phyloP scores from a whole-genome alignment of 495 filamentous ascomycete genomes.

The Podospora pseudoanserina region DNA sequence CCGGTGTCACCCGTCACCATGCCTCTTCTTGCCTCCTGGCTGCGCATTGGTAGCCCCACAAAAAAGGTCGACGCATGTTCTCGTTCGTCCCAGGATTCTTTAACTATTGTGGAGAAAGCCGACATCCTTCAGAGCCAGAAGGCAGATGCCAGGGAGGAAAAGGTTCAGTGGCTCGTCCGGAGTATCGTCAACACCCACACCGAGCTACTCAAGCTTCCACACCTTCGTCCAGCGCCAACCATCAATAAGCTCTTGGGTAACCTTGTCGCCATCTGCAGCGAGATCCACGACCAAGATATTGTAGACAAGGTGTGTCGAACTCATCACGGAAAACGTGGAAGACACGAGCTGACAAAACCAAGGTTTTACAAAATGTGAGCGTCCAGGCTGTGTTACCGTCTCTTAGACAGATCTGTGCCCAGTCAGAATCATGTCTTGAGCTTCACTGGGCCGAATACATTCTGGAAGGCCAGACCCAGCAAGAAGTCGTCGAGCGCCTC shows the following conservation, averaged over 20 bases:
- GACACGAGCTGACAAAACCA: not conserved
- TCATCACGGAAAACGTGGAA: not conserved
- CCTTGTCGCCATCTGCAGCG: conserved; percentile 26
- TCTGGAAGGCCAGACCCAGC: conserved; percentile 7
- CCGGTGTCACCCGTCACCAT: not conserved
- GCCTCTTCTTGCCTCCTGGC: conserved; percentile 19
- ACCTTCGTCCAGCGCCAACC: conserved; percentile 16
- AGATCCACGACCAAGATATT: conserved; percentile 24
- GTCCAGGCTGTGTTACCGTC: conserved; percentile 22
- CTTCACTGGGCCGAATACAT: conserved; percentile 25
- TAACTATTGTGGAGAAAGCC: conserved; percentile 27
- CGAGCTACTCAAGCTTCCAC: conserved; percentile 20
- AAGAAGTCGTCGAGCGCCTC: conserved; percentile 20
- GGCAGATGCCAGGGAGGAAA: conserved; percentile 6
- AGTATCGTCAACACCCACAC: conserved; percentile 23
- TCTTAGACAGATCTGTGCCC: conserved; percentile 28
- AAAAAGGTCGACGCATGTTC: conserved; percentile 9
- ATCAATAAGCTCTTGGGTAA: conserved; percentile 28
- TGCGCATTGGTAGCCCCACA: conserved; percentile 19
- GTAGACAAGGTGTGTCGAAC: conserved; percentile 21
- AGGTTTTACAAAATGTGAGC: conserved; percentile 21
- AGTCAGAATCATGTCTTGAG: conserved; percentile 28
- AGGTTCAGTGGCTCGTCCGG: conserved; percentile 16
- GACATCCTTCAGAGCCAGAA: conserved; percentile 16
- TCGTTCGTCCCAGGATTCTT: conserved; percentile 19